Percentiles rank a stretch among this genome's conserved stretches.
Conservation (phyloP, 306 rosid genomes). For the Quillaja saponaria region DNA sequence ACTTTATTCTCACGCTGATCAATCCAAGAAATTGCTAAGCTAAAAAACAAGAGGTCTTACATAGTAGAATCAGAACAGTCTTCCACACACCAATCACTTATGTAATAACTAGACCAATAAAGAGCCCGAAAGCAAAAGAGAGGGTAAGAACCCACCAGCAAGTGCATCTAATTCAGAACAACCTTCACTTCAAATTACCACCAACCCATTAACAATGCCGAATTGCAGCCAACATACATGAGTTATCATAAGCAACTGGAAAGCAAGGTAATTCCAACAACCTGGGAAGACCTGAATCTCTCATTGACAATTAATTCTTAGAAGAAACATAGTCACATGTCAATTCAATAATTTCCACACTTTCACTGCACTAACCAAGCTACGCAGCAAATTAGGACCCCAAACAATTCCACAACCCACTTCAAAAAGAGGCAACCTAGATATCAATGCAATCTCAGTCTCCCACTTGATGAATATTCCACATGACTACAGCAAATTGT, state of each 20-base stretch:
- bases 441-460: conserved; percentile 18
- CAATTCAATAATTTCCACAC: conserved; percentile 33
- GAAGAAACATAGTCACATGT: conserved; percentile 18
- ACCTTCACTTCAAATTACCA: conserved; percentile 19
- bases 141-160: conserved; percentile 40
- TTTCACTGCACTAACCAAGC: conserved; percentile 32
- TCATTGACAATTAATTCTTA: conserved; percentile 12
- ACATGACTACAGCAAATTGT: no score
- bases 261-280: conserved; percentile 37
- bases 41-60: conserved; percentile 39
- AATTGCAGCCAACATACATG: conserved; percentile 17
- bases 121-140: conserved; percentile 43
- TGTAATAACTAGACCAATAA: conserved; percentile 33
- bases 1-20: conserved; percentile 53
- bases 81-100: conserved; percentile 44
- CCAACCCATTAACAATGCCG: conserved; percentile 8
- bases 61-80: conserved; percentile 38
- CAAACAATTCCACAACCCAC: conserved; percentile 22
- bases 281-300: conserved; percentile 29
- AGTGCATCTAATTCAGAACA: conserved; percentile 18
- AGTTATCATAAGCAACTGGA: conserved; percentile 23
- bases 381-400: conserved; percentile 19
- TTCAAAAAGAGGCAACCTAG: conserved; percentile 29
- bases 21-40: conserved; percentile 57
- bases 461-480: conserved; percentile 33